Base-by-base conservation (phyloP, 352 stramenopile species). In the Peronospora tabacina region DNA sequence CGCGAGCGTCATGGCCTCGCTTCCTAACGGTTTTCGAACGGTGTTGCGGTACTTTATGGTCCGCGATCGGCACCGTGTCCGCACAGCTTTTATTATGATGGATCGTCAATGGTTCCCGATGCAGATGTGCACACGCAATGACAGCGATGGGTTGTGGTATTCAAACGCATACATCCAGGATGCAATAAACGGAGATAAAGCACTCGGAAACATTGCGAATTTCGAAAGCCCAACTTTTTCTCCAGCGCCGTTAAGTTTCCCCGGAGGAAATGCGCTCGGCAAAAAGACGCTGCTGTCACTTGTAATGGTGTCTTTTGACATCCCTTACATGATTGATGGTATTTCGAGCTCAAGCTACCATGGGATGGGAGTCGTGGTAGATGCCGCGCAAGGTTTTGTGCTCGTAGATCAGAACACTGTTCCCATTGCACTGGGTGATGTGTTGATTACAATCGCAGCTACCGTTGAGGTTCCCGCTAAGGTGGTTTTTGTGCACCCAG, bases 341-440 rank as follows among this genome's bases (percentile, higher is more conserved):
- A 91, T 96, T 46, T 90, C 80, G 15, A 90, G 77, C 58, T 93
- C 77, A 2, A 91, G 76, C 36, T 96, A 94, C 48, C 72, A 92
- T 33, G 90, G 89, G 7, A 82, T 89, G 17, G 88, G 88, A n/a
- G 52, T 96, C 10, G 81, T 97, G 0, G 73, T 97, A 1, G 85
- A 97, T 54, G 69, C 67, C 0, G 58, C 72, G 13, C 58, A 72
- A 38, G 90, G 90, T 0, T 85, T 96, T 44, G 83, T 97, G n/a
- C 66, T 96, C 22, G 85, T 95, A 38, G 90, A 97, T 57, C 83
- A 94, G 44, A 96, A 94, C 57, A 97, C 90, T 0, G 87, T 96
- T 16, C 84, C 85, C 4, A 93, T 90, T 33, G 78, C 85, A 0
- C 60, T 95, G 6, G 84, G 85, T 16, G 85, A 96, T 39, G 78